Evolutionary conservation across 352 stramenopile species (phyloP).

Genomic region (Blastocystis sp.): DNA sequence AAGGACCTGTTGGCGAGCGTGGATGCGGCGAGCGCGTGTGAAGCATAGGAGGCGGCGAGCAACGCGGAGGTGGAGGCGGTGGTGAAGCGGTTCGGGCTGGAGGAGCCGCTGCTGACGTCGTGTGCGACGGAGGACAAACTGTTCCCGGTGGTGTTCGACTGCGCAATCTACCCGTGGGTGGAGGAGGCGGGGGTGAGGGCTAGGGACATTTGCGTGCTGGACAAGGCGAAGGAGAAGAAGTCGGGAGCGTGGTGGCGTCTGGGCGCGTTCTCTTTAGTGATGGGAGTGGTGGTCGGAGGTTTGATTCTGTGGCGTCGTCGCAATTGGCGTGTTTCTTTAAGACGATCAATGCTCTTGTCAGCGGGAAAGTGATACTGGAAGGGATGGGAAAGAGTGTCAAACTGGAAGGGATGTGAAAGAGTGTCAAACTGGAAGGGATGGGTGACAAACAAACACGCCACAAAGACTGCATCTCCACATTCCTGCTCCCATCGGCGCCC

Average conservation of each 20-base stretch:
- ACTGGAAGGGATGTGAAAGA: neutral
- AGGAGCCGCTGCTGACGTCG: constrained; percentile 30
- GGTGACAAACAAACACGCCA: neutral
- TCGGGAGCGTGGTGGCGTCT: neutral
- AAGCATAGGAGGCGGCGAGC: neutral
- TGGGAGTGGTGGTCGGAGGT: constrained; percentile 35
- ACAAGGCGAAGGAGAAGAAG: neutral
- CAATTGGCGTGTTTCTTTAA: constrained; percentile 45
- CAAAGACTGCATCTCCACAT: constrained; percentile 50
- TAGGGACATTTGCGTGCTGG: constrained; percentile 40
- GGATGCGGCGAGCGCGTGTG: neutral
- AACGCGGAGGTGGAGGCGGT: neutral
- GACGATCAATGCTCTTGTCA: neutral
- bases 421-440: neutral
- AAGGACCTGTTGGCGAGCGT: constrained; percentile 6
- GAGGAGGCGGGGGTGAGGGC: neutral
- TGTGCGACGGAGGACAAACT: constrained; percentile 4
- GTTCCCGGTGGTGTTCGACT: constrained; percentile 49
- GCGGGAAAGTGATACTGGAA: neutral
- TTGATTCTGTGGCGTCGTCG: constrained; percentile 1
- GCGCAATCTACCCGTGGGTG: constrained; percentile 24
- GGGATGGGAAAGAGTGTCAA: neutral
- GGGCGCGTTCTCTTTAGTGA: neutral
- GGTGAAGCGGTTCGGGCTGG: neutral
- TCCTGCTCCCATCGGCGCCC: neutral